A percentile compares a stretch with the other conserved stretches of the same genome.
Evolutionary conservation across 2,329 filamentous ascomycete genomes (phyloP).

Genomic region (Nemania serpens): DNA sequence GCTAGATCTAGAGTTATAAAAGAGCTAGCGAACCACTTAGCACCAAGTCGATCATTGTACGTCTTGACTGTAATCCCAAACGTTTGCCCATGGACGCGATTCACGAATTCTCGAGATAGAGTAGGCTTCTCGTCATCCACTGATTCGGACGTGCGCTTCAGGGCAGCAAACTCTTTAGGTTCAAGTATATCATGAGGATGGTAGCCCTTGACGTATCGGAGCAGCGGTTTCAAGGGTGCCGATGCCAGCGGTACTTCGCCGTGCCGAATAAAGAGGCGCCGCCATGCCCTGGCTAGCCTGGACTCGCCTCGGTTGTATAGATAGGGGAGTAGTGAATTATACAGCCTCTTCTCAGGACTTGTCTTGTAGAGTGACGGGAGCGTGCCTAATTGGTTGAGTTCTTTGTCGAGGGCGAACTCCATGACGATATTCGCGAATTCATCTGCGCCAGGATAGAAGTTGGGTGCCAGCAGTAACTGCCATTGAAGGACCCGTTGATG

Average conservation of each 20-base stretch:
- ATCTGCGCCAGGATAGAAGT: conserved; percentile 48
- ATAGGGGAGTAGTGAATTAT: conserved; percentile 57
- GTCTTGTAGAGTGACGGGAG: conserved; percentile 53
- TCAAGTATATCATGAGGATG: conserved; percentile 48
- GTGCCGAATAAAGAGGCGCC: conserved; percentile 46
- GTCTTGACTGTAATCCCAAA: conserved; percentile 50
- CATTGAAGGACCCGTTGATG: conserved; percentile 50
- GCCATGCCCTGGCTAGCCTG: conserved; percentile 53
- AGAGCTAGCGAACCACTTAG: conserved; percentile 76
- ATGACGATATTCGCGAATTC: conserved; percentile 50
- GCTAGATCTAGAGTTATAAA: conserved; percentile 75
- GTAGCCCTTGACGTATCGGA: conserved; percentile 54
- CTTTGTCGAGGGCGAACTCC: conserved; percentile 47
- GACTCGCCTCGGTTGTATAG: conserved; percentile 55
- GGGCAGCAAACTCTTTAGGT: conserved; percentile 38
- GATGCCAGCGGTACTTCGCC: conserved; percentile 48
- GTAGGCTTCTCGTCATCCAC: conserved; percentile 26
- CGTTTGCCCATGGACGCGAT: conserved; percentile 46
- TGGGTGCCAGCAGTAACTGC: conserved; percentile 52
- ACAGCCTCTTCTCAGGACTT: conserved; percentile 50
- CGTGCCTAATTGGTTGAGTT: conserved; percentile 45
- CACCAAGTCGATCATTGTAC: conserved; percentile 72
- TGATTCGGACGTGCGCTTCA: conserved; percentile 16
- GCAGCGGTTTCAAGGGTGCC: conserved; percentile 51
- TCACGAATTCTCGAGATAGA: conserved; percentile 43